These are phyloP conservation scores for Seiridium cupressi DNA, from an alignment of 2,329 filamentous ascomycete genomes.

Conservation along the genomic window DNA sequence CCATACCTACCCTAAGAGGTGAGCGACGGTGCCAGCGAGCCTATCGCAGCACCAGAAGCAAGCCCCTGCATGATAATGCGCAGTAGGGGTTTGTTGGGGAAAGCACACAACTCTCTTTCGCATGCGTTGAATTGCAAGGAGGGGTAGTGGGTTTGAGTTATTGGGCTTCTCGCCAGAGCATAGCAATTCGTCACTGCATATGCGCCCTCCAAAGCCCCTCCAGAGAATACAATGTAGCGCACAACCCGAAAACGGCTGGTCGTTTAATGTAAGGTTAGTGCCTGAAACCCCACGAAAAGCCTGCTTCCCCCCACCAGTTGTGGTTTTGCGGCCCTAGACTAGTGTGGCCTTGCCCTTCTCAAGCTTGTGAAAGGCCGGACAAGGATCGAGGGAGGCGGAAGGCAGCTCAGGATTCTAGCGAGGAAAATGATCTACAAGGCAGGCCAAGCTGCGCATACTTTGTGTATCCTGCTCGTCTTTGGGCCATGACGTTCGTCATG, in stretches of 20 bases:
- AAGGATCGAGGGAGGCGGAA: neutral
- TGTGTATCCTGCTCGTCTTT: too few relatives aligned
- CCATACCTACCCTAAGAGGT: too few relatives aligned
- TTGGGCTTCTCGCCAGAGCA: neutral
- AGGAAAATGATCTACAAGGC: neutral
- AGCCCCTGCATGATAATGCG: too few relatives aligned
- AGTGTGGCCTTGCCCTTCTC: too few relatives aligned
- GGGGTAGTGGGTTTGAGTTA: neutral
- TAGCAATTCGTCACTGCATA: too few relatives aligned
- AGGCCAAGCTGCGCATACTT: neutral
- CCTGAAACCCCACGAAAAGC: too few relatives aligned
- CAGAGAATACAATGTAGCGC: neutral
- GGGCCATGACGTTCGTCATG: neutral
- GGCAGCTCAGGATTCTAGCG: neutral
- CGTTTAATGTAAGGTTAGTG: too few relatives aligned
- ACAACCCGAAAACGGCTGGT: neutral
- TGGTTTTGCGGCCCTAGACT: too few relatives aligned
- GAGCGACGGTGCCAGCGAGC: too few relatives aligned
- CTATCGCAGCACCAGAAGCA: too few relatives aligned
- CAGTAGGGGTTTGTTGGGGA: neutral
- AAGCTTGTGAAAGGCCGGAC: constrained; percentile 3
- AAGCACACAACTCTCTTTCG: neutral
- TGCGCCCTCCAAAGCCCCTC: neutral
- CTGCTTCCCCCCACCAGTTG: too few relatives aligned
- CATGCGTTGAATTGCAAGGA: neutral